A percentile compares a stretch with the other conserved stretches of the same genome.
These are phyloP conservation scores for Fusarium nurragi DNA, from an alignment of 2,329 filamentous ascomycete species.

Conservation along the genomic window DNA sequence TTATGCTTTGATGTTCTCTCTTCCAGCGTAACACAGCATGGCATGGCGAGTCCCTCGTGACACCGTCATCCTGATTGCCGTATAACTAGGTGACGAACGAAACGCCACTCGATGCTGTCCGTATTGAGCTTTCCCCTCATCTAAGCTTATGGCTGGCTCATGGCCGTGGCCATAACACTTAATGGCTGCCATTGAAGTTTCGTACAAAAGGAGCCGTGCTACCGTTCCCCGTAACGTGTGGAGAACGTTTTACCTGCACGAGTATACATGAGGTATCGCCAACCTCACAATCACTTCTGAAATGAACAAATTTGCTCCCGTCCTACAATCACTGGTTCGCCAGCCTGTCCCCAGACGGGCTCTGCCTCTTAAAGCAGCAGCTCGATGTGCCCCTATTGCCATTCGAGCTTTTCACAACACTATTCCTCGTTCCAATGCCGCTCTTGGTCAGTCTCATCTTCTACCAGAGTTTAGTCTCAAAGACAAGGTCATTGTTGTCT, in stretches of 20 bases:
- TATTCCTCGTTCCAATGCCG: slow-evolving; percentile 27
- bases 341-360: slow-evolving; percentile 26
- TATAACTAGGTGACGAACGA: slow-evolving; percentile 16
- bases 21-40: not conserved
- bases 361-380: slow-evolving; percentile 10
- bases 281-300: not conserved
- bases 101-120: not conserved
- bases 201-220: slow-evolving; percentile 17
- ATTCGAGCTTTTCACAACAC: slow-evolving; percentile 39
- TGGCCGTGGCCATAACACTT: not conserved
- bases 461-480: slow-evolving; percentile 80
- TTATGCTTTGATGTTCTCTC: not conserved
- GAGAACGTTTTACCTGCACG: not conserved
- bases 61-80: not conserved
- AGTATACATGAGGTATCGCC: not conserved
- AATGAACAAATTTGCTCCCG: slow-evolving; percentile 43
- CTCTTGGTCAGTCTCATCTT: slow-evolving; percentile 39
- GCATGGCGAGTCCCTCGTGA: slow-evolving; percentile 14
- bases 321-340: slow-evolving; percentile 33
- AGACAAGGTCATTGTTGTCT: slow-evolving; percentile 79
- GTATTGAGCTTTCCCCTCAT: not conserved
- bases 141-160: not conserved
- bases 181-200: slow-evolving; percentile 2
- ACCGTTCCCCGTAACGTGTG: not conserved
- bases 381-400: slow-evolving; percentile 12